Conservation (phyloP, 2,329 filamentous ascomycete species). For the Didymella pinodella region DNA sequence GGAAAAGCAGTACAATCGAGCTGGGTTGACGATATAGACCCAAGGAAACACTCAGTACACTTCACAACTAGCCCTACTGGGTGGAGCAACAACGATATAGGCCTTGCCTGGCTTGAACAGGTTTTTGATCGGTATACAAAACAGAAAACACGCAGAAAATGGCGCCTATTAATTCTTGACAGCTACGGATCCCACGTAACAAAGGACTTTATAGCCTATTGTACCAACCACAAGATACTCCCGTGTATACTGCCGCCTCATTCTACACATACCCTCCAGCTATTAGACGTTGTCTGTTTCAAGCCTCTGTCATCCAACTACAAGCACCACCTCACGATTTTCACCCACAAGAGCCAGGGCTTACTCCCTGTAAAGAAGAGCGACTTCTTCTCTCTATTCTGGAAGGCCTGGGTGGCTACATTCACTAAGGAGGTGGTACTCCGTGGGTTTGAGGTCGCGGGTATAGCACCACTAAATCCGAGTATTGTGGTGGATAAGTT, state of each 20-base stretch:
- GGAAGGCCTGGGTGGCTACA: background rate
- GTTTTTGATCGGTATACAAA: background rate
- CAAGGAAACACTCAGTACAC: background rate
- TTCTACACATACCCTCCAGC: background rate
- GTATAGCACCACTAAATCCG: too few relatives aligned
- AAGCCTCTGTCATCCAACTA: background rate
- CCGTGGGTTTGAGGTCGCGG: too few relatives aligned
- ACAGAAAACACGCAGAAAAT: too few relatives aligned
- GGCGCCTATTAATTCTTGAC: too few relatives aligned
- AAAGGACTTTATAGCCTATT: too few relatives aligned
- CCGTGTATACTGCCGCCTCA: background rate
- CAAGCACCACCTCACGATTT: background rate
- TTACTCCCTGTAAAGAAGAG: background rate
- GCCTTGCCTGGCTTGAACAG: background rate
- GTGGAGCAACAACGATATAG: background rate
- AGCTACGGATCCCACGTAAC: too few relatives aligned
- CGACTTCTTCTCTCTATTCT: background rate
- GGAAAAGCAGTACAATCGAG: background rate
- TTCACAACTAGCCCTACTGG: background rate
- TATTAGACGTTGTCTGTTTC: background rate
- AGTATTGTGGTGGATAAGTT: too few relatives aligned
- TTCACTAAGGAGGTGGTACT: background rate
- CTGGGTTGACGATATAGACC: background rate
- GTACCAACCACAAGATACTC: background rate
- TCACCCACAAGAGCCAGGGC: background rate